Evolutionary conservation across 2,329 filamentous ascomycete genomes (phyloP).

Genomic region (Rasamsonia emersonii): DNA sequence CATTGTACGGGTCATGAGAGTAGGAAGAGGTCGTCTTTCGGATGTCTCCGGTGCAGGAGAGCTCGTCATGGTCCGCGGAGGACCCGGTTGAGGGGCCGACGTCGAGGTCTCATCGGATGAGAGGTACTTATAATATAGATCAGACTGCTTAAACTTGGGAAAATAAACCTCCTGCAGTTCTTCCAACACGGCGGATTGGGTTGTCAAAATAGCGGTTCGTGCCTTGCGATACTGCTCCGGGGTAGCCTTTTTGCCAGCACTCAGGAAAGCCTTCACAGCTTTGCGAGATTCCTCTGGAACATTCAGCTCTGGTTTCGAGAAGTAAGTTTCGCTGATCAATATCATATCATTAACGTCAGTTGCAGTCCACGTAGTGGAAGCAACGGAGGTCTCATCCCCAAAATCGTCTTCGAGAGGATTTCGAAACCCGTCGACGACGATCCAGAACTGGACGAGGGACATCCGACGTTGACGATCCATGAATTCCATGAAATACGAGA

Average conservation of each 20-base stretch:
- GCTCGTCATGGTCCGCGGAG: conserved; percentile 12
- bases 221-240: conserved; percentile 75
- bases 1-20: conserved; percentile 38
- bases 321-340: conserved; percentile 84
- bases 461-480: conserved; percentile 90
- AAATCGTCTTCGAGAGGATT: conserved; percentile 85
- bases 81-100: conserved; percentile 23
- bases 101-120: conserved; percentile 65
- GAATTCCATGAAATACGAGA: conserved; percentile 99
- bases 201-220: conserved; percentile 67
- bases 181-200: conserved; percentile 75
- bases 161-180: conserved; percentile 76
- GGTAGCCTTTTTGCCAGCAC: conserved; percentile 66
- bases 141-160: conserved; percentile 79
- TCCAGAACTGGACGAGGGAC: conserved; percentile 92
- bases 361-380: conserved; percentile 63
- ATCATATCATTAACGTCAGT: conserved; percentile 80
- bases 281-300: conserved; percentile 61
- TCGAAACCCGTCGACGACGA: conserved; percentile 92
- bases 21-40: conserved; percentile 33
- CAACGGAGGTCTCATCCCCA: conserved; percentile 58
- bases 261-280: conserved; percentile 68
- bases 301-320: conserved; percentile 72
- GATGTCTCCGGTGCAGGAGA: conserved; percentile 19
- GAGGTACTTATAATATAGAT: conserved; percentile 92